phyloP scores from a whole-genome alignment of 495 filamentous ascomycete species.

The Podospora tetraspora region DNA sequence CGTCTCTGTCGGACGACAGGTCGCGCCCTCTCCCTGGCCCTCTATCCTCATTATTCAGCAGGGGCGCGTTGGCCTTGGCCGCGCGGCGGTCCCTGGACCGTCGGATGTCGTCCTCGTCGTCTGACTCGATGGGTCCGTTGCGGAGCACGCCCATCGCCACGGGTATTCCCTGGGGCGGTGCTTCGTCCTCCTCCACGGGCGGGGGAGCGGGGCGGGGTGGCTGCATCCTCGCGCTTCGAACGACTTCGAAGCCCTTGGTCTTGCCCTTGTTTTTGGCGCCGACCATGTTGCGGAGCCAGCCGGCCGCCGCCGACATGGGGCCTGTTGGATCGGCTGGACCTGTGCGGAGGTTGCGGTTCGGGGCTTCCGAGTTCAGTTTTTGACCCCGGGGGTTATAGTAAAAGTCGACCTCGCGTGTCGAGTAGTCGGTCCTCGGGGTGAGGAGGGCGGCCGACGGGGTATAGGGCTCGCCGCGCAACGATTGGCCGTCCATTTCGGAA shows the following conservation, averaged over 20 bases:
- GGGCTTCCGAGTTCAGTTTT: slow-evolving; percentile 72
- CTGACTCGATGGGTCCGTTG: slow-evolving; percentile 55
- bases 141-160: slow-evolving; percentile 53
- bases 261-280: slow-evolving; percentile 81
- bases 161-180: slow-evolving; percentile 51
- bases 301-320: slow-evolving; percentile 77
- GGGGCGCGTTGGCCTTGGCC: slow-evolving; percentile 25
- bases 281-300: slow-evolving; percentile 78
- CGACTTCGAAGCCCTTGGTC: slow-evolving; percentile 93
- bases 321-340: slow-evolving; percentile 93
- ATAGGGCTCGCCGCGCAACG: slow-evolving; percentile 35
- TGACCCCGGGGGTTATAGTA: slow-evolving; percentile 89
- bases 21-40: not conserved
- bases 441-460: slow-evolving; percentile 23
- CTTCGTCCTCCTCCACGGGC: slow-evolving; percentile 50
- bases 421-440: slow-evolving; percentile 68
- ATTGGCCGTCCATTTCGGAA: slow-evolving; percentile 37
- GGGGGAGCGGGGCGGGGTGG: slow-evolving; percentile 49
- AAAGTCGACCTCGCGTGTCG: slow-evolving; percentile 87
- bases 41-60: slow-evolving; percentile 37
- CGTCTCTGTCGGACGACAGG: not conserved
- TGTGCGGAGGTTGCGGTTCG: slow-evolving; percentile 79
- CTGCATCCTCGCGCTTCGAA: slow-evolving; percentile 72
- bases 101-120: slow-evolving; percentile 45
- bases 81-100: slow-evolving; percentile 20